Evolutionary conservation across 352 stramenopile species (phyloP), one percentile per base, ranked within the genome.

Genomic region (Pythium phragmitis): DNA sequence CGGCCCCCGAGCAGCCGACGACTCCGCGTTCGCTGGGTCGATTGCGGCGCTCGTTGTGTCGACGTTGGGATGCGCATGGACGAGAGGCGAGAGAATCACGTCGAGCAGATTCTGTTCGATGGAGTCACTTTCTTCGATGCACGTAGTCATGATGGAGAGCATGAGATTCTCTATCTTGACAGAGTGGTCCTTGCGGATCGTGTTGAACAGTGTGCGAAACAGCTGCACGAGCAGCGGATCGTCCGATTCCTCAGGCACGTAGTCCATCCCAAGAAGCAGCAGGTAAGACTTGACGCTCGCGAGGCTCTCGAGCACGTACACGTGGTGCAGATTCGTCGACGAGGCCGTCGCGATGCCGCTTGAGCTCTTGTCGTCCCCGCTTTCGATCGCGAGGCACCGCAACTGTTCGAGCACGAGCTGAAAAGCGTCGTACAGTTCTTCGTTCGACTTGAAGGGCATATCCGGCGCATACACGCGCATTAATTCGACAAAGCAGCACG

Each of bases 401-500:
- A 92, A 19, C 50, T 91, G 79, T 52, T 87, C 70, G 19, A 91
- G 53, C 45, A 96, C 63, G n/a, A 92, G 43, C 63, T 88, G 66
- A 56, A 94, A 91, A 0, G 77, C 82, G 7, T 82, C 75, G 62
- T 92, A 89, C 2, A 91, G 66, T 57, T 88, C 79, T 42, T 91
- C 77, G 16, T 76, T 75, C 8, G 81, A 87, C 55, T 65, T 65
- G 64, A 92, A 92, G 4, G 85, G 79, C 67, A 80, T 82, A 34
- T 89, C 78, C 0, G 85, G 85, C 7, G 80, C 67, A 37, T 82
- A 75, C 14, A 92, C 59, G 5, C 87, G 84, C 53, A 94, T 48
- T 9, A 91, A 54, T 30, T 96, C 85, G n/a, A 76, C 81, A 16
- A 92, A 72, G 41, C 84, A 93, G 47, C 82, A 92, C 19, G 82